phyloP scores from a whole-genome alignment of 1,284 basidiomycete genomes.

The Pisolithus thermaeus region DNA sequence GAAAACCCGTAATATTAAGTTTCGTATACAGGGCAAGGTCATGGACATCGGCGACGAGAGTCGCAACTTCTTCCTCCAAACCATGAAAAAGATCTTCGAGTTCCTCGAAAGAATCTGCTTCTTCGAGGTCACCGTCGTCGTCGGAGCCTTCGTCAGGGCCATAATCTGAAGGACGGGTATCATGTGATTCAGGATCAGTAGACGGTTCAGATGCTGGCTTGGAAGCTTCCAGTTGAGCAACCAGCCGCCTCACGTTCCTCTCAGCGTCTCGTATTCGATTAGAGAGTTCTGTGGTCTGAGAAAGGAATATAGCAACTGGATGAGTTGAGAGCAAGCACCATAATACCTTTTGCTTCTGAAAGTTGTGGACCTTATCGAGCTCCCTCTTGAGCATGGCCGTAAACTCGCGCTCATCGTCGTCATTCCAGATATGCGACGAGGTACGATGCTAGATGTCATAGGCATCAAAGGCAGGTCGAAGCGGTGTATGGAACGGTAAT shows the following conservation, averaged over 20 bases:
- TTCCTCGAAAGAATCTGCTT: slow-evolving; percentile 67
- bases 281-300: slow-evolving; percentile 78
- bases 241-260: slow-evolving; percentile 71
- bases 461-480: not conserved
- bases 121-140: slow-evolving; percentile 54
- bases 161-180: slow-evolving; percentile 40
- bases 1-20: slow-evolving; percentile 96
- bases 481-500: not conserved
- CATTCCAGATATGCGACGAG: slow-evolving; percentile 60
- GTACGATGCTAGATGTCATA: slow-evolving; percentile 45
- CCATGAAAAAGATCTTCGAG: slow-evolving; percentile 86
- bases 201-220: slow-evolving; percentile 30
- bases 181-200: slow-evolving; percentile 55
- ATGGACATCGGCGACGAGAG: slow-evolving; percentile 96
- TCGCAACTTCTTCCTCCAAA: slow-evolving; percentile 93
- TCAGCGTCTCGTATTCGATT: slow-evolving; percentile 78
- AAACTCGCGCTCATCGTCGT: slow-evolving; percentile 79
- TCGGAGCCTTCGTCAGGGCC: slow-evolving; percentile 70
- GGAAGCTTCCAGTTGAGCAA: slow-evolving; percentile 47
- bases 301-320: not conserved
- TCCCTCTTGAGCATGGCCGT: slow-evolving; percentile 77
- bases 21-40: slow-evolving; percentile 95
- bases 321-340: not conserved
- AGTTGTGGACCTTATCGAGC: slow-evolving; percentile 93
- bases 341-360: slow-evolving; percentile 84